These are phyloP conservation scores for Mycena galopus DNA, from an alignment of 768 basidiomycete species.

Conservation along the genomic window DNA sequence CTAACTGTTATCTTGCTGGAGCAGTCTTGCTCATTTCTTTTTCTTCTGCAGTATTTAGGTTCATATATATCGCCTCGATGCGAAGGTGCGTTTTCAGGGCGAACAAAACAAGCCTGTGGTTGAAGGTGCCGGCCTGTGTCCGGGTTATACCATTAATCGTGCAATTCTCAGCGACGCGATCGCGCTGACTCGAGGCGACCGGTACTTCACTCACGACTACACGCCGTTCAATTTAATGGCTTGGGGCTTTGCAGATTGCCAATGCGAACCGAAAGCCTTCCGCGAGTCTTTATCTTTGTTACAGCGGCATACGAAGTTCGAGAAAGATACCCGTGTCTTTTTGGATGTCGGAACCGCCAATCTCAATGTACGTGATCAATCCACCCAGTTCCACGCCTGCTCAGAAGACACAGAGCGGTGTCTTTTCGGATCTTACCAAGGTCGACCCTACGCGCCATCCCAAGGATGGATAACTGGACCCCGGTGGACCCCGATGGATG, in stretches of 20 bases:
- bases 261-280: constrained; percentile 76
- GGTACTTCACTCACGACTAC: constrained; percentile 85
- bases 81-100: constrained; percentile 57
- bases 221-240: constrained; percentile 85
- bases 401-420: constrained; percentile 53
- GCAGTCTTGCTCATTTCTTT: too few relatives aligned
- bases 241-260: constrained; percentile 89
- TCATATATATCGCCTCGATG: too few relatives aligned
- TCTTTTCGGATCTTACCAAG: constrained; percentile 62
- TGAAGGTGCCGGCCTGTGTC: constrained; percentile 87
- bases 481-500: constrained; percentile 67
- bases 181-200: constrained; percentile 82
- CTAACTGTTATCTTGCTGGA: too few relatives aligned
- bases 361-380: constrained; percentile 61
- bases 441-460: constrained; percentile 62
- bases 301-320: constrained; percentile 56
- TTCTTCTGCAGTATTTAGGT: too few relatives aligned
- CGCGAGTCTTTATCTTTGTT: constrained; percentile 57
- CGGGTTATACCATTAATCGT: constrained; percentile 88
- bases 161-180: constrained; percentile 91
- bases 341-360: constrained; percentile 71
- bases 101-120: constrained; percentile 82
- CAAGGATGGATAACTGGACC: constrained; percentile 59
- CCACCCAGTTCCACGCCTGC: background rate
- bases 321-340: constrained; percentile 69